These are phyloP conservation scores for Globisporangium spiculum DNA, from an alignment of 352 stramenopile genomes.

Conservation along the genomic window DNA sequence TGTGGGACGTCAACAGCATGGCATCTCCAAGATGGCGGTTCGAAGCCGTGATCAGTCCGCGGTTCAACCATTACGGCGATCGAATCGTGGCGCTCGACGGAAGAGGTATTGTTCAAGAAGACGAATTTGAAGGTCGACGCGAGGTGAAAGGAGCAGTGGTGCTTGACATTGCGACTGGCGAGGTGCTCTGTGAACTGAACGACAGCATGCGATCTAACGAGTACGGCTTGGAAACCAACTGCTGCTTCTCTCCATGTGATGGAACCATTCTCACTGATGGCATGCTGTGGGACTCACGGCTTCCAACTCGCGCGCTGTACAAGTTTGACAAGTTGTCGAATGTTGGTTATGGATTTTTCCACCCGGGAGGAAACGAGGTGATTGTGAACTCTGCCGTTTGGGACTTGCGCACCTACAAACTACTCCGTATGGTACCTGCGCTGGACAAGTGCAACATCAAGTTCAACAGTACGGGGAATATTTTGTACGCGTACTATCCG, in stretches of 20 bases:
- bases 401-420: slow-evolving; percentile 82
- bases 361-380: slow-evolving; percentile 87
- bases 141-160: slow-evolving; percentile 53
- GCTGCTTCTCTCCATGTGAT: slow-evolving; percentile 70
- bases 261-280: slow-evolving; percentile 74
- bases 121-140: slow-evolving; percentile 28
- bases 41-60: slow-evolving; percentile 45
- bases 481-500: slow-evolving; percentile 84
- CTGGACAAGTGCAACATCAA: slow-evolving; percentile 84
- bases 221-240: slow-evolving; percentile 78
- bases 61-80: slow-evolving; percentile 83
- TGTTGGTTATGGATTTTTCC: slow-evolving; percentile 78
- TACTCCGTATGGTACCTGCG: slow-evolving; percentile 82
- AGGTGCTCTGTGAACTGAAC: slow-evolving; percentile 55
- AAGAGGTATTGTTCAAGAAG: slow-evolving; percentile 30
- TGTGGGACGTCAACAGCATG: slow-evolving; percentile 76
- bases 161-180: slow-evolving; percentile 66
- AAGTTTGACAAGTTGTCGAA: slow-evolving; percentile 91
- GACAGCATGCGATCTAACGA: slow-evolving; percentile 68
- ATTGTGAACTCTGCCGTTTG: slow-evolving; percentile 90
- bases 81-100: slow-evolving; percentile 66
- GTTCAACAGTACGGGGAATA: slow-evolving; percentile 63
- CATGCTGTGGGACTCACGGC: slow-evolving; percentile 78
- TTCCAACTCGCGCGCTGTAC: slow-evolving; percentile 70
- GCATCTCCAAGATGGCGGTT: slow-evolving; percentile 62